Evolutionary conservation across 495 filamentous ascomycete species (phyloP), one percentile per base, ranked within the genome.

Genomic region (Chaetomidium leptoderma): DNA sequence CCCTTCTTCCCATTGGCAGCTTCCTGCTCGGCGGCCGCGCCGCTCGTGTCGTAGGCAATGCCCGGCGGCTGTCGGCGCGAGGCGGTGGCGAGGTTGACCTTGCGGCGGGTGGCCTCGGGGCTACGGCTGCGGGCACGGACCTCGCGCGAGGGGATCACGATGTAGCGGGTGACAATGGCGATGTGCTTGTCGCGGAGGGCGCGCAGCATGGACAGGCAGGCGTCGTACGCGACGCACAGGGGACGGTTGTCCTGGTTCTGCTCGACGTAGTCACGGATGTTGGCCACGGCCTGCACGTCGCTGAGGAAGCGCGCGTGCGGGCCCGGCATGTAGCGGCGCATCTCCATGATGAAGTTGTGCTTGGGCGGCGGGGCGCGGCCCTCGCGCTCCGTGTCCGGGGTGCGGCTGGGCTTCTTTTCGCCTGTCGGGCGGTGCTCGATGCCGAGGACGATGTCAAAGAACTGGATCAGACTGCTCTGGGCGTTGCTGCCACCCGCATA

Each of bases 241-340:
- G 80, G 75, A 23, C 76, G 78, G 68, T 96, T 79, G 44, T 74
- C 72, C 9, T 70, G 72, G 50, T 85, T 81, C 3, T 71, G 67
- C 58, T 90, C 84, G 44, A 96, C 92, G 67, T 85, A 99, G 1
- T 86, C 81, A 7, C 89, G 87, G 61, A 99, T 89, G 65, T 99
- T 97, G 51, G 92, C 86, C 10, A 96, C 88, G 1, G 74, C 74
- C 42, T 82, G 81, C 21, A 96, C 84, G 50, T 92, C 85, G 52
- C 89, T 79, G 0, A 98, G 77, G 74, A 98, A 98, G 17, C 87
- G 86, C 1, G 90, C 86, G 65, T 98, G 93, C 0, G 89, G 82
- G 2, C 91, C 91, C 5, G 93, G 93, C 93, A 98, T 98, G 75
- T 98, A 98, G 3, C 76, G 81, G 48, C 91, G 89, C 93, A 98